Conservation (phyloP, 2,329 filamentous ascomycete genomes). For the Fusarium albosuccineum region DNA sequence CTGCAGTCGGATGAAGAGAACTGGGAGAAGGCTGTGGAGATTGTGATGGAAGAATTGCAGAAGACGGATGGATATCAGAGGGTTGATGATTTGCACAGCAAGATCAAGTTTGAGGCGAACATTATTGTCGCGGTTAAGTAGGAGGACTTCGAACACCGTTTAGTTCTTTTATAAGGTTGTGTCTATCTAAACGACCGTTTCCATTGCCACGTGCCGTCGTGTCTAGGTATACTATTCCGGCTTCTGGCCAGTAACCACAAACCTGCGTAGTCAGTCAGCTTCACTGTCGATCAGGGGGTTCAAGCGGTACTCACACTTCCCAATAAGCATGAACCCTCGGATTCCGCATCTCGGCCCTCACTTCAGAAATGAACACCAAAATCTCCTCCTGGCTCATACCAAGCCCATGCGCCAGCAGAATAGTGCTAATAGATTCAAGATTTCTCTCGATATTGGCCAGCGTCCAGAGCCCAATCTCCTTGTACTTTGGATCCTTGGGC, state of each 20-base stretch:
- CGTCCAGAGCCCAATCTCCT: conserved; percentile 30
- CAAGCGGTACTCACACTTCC: conserved; percentile 18
- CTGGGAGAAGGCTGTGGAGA: conserved; percentile 6
- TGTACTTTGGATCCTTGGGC: conserved; percentile 30
- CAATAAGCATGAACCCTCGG: conserved; percentile 18
- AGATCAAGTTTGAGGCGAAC: conserved; percentile 16
- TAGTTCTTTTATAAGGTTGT: too few relatives aligned
- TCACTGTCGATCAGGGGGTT: fast-evolving
- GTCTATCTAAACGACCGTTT: too few relatives aligned
- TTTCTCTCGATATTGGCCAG: conserved; percentile 26
- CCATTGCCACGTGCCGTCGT: too few relatives aligned
- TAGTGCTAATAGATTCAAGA: conserved; percentile 12
- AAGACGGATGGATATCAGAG: neutral
- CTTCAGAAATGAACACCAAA: conserved; percentile 9
- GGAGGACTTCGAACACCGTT: too few relatives aligned
- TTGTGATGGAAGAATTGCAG: neutral
- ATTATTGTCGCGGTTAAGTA: conserved; percentile 7
- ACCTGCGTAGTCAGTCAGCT: neutral
- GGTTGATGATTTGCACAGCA: neutral
- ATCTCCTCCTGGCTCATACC: conserved; percentile 27
- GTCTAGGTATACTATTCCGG: neutral
- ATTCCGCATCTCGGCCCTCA: conserved; percentile 27
- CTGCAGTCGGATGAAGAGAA: conserved; percentile 16
- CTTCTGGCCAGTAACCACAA: conserved; percentile 26
- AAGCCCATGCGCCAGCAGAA: conserved; percentile 14